Evolutionary conservation across 257 asterid genomes (phyloP).

Genomic region (Fraxinus quadrangulata): DNA sequence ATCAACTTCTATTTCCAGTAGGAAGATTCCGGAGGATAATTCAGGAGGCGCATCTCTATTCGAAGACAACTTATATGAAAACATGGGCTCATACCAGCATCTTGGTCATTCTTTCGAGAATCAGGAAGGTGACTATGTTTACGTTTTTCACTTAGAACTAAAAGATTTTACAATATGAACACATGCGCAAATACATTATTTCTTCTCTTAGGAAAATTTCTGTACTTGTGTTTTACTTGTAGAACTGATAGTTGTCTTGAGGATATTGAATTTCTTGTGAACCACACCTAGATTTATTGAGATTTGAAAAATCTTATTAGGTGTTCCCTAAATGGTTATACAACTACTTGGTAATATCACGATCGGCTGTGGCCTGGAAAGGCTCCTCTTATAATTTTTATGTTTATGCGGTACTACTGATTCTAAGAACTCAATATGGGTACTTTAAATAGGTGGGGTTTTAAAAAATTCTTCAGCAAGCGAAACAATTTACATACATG

Average conservation of each 20-base stretch:
- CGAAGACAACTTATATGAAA: slow-evolving; percentile 54
- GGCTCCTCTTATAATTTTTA: neutral
- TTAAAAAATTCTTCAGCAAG: neutral
- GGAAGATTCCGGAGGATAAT: slow-evolving; percentile 54
- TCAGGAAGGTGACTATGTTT: slow-evolving; percentile 50
- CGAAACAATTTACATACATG: neutral
- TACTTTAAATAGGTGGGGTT: neutral
- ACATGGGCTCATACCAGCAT: slow-evolving; percentile 54
- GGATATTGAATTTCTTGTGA: neutral
- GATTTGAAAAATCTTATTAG: neutral
- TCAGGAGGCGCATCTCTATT: slow-evolving; percentile 52
- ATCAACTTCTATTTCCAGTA: slow-evolving; percentile 47
- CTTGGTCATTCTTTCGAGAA: slow-evolving; percentile 44
- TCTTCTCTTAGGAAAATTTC: neutral
- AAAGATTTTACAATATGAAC: neutral
- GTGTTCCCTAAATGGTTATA: neutral
- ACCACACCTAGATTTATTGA: neutral
- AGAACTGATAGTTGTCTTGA: neutral
- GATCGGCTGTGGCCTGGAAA: neutral
- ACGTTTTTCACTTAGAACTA: neutral
- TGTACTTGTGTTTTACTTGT: neutral
- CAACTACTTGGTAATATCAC: neutral
- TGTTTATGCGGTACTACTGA: neutral
- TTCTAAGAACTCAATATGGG: neutral
- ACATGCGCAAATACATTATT: neutral